Conservation (phyloP, 2,329 filamentous ascomycete genomes). For the Trichoderma gracile region DNA sequence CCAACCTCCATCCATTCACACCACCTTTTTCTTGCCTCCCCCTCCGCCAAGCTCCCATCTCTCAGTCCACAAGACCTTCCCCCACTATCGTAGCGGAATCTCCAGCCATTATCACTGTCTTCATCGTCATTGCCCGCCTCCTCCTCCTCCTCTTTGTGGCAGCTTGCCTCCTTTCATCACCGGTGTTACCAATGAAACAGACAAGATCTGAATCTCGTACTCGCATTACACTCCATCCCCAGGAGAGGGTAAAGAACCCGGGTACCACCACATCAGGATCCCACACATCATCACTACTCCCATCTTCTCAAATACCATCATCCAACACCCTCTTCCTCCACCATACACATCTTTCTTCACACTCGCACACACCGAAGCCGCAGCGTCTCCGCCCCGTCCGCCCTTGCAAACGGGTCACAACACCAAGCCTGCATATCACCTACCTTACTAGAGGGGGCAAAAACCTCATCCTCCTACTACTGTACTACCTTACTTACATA, state of each 20-base stretch:
- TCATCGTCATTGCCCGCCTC: neutral
- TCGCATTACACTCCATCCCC: neutral
- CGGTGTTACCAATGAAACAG: neutral
- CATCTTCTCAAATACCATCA: neutral
- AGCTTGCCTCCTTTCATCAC: neutral
- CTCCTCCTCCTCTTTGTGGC: neutral
- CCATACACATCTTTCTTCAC: neutral
- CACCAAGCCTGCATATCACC: slow-evolving; percentile 24
- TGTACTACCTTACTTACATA: too few species aligned
- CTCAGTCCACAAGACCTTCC: neutral
- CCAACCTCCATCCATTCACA: slow-evolving; percentile 8
- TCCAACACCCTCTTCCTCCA: neutral
- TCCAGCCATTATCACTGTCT: neutral
- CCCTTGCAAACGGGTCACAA: slow-evolving; percentile 20
- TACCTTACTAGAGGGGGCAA: too few species aligned
- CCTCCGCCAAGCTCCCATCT: neutral
- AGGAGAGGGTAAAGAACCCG: neutral
- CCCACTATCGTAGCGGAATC: neutral
- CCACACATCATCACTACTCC: neutral
- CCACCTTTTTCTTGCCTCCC: neutral
- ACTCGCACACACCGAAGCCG: neutral
- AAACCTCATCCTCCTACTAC: too few species aligned
- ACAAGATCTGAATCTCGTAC: neutral
- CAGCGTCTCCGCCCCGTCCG: slow-evolving; percentile 8
- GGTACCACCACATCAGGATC: neutral